phyloP scores from a whole-genome alignment of 306 rosid genomes.

The Pueraria montana region DNA sequence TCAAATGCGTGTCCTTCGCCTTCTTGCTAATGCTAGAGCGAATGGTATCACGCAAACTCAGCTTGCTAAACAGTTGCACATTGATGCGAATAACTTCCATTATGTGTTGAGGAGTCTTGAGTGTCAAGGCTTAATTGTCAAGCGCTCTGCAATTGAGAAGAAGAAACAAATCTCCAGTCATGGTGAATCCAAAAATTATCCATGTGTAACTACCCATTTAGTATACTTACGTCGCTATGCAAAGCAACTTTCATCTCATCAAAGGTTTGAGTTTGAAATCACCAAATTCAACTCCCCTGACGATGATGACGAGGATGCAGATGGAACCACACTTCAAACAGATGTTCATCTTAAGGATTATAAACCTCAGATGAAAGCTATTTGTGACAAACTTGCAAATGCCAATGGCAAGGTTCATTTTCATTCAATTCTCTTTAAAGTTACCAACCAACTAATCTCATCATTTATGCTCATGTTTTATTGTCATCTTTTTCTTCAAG shows the following conservation, averaged over 20 bases:
- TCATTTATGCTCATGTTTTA: constrained; percentile 37
- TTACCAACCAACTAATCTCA: neutral
- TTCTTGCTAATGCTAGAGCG: constrained; percentile 69
- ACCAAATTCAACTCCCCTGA: constrained; percentile 50
- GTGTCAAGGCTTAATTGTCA: constrained; percentile 78
- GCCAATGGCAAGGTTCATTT: constrained; percentile 80
- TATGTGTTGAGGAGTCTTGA: constrained; percentile 82
- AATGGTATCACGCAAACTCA: constrained; percentile 84
- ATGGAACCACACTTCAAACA: constrained; percentile 49
- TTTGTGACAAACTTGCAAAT: constrained; percentile 75
- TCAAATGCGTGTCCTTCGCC: constrained; percentile 72
- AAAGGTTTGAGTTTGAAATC: constrained; percentile 74
- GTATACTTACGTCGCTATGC: constrained; percentile 85
- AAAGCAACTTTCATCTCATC: constrained; percentile 69
- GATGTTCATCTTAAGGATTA: constrained; percentile 77
- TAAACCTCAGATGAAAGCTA: constrained; percentile 76
- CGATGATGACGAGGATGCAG: constrained; percentile 31
- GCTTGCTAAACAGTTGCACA: constrained; percentile 72
- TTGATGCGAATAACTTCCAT: constrained; percentile 70
- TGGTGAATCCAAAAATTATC: constrained; percentile 59
- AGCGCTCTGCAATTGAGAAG: constrained; percentile 77
- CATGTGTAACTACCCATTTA: constrained; percentile 72
- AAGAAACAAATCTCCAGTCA: constrained; percentile 61
- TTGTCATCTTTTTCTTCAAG: constrained; percentile 57
- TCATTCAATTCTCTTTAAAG: constrained; percentile 7